A percentile compares a stretch with the other conserved stretches of the same genome.
Evolutionary conservation across 768 basidiomycete species (phyloP).

Genomic region (Sporobolomyces pararoseus): DNA sequence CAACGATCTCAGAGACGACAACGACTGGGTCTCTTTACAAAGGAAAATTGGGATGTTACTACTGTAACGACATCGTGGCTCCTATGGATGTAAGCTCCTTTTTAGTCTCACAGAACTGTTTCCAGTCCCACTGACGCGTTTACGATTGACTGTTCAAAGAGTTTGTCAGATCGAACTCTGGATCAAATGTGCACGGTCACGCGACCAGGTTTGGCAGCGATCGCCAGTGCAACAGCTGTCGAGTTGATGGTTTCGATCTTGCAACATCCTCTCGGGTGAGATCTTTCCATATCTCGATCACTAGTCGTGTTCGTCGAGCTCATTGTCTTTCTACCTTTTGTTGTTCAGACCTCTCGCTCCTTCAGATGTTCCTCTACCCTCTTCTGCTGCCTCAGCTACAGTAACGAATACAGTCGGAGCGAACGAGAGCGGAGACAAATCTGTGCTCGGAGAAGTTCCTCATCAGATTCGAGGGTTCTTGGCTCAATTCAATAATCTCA

Average conservation of each 20-base stretch:
- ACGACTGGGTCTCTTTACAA: conserved; percentile 13
- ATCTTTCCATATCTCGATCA: conserved; percentile 37
- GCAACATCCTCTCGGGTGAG: conserved; percentile 84
- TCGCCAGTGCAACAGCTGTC: conserved; percentile 86
- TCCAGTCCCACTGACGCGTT: too few relatives aligned
- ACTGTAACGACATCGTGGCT: conserved; percentile 96
- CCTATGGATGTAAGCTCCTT: conserved; percentile 71
- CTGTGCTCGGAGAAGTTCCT: conserved; percentile 78
- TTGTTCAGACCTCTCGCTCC: conserved; percentile 42
- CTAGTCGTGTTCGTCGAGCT: background rate
- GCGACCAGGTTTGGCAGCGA: conserved; percentile 84
- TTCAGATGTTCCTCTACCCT: conserved; percentile 45
- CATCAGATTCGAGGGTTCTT: conserved; percentile 91
- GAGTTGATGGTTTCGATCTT: conserved; percentile 83
- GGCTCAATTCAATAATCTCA: conserved; percentile 76
- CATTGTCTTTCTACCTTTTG: background rate
- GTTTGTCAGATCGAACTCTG: conserved; percentile 77
- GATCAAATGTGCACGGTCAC: conserved; percentile 99
- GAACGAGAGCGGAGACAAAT: conserved; percentile 15
- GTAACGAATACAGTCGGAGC: background rate
- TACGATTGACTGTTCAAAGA: conserved; percentile 1
- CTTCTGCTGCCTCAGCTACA: conserved; percentile 1
- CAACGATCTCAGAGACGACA: background rate
- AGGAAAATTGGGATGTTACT: conserved; percentile 79
- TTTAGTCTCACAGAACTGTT: background rate